A percentile compares a stretch with the other conserved stretches of the same genome.
Conservation (phyloP, 371 early-diverging fungal species). For the Zychaea mexicana region DNA sequence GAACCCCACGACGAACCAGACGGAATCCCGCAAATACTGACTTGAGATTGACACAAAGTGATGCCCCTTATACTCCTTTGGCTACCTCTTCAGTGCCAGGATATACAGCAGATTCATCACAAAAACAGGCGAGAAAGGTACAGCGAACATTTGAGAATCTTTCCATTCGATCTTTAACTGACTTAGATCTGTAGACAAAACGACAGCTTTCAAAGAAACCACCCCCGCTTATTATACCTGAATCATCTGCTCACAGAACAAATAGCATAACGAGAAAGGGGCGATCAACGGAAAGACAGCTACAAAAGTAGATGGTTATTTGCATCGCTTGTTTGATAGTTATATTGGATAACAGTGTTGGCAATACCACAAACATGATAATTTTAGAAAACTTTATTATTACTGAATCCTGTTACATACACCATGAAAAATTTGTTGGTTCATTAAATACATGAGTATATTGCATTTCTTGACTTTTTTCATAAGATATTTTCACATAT, state of each 20-base stretch:
- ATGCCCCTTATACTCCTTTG: not conserved
- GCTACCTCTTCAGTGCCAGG: not conserved
- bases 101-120: not conserved
- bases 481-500: no score
- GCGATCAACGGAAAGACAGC: not conserved
- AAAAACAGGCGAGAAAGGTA: not conserved
- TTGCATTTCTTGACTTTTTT: no score
- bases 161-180: not conserved
- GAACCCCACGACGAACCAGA: conserved; percentile 7
- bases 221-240: conserved; percentile 13
- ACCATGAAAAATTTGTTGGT: no score
- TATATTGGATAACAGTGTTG: no score
- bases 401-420: no score
- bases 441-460: no score
- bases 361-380: no score
- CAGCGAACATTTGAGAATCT: not conserved
- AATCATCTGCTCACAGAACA: conserved; percentile 4
- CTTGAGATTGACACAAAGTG: not conserved
- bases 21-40: conserved; percentile 5
- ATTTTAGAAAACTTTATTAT: no score
- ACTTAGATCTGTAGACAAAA: not conserved
- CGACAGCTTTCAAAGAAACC: conserved; percentile 3
- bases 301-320: not conserved
- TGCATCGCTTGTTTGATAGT: no score
- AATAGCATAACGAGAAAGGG: not conserved